phyloP scores from a whole-genome alignment of 805 yeast genomes.

The Martiniozyma abietophila region DNA sequence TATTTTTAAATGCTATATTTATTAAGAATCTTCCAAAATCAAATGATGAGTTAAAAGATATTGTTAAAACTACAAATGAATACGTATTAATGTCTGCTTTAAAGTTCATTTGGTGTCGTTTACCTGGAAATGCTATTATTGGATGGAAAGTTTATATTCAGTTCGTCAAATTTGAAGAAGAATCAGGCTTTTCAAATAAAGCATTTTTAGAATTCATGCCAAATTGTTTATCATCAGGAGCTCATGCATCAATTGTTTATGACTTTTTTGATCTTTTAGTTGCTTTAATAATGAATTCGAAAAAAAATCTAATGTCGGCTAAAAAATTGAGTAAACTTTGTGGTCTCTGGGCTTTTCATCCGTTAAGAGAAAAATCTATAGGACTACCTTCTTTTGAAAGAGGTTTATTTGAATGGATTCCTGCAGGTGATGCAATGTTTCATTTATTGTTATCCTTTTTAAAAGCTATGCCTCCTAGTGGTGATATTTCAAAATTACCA shows the following conservation, averaged over 20 bases:
- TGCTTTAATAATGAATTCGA: slow-evolving; percentile 69
- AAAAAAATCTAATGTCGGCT: slow-evolving; percentile 69
- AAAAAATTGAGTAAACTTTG: slow-evolving; percentile 74
- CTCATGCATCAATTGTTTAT: slow-evolving; percentile 84
- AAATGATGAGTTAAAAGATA: slow-evolving; percentile 30
- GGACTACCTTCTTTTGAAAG: slow-evolving; percentile 43
- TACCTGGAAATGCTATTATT: slow-evolving; percentile 69
- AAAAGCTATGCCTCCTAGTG: slow-evolving; percentile 64
- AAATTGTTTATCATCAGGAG: slow-evolving; percentile 68
- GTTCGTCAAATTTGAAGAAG: slow-evolving; percentile 56
- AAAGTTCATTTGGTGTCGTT: slow-evolving; percentile 80
- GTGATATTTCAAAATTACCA: slow-evolving; percentile 48
- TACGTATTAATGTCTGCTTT: slow-evolving; percentile 64
- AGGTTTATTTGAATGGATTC: slow-evolving; percentile 69
- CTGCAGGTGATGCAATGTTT: slow-evolving; percentile 78
- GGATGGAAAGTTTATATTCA: slow-evolving; percentile 80
- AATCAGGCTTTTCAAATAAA: slow-evolving; percentile 55
- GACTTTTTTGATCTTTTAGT: slow-evolving; percentile 79
- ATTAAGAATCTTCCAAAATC: slow-evolving; percentile 36
- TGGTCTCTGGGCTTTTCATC: slow-evolving; percentile 77
- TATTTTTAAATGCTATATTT: slow-evolving; percentile 48
- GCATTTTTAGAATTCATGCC: slow-evolving; percentile 83
- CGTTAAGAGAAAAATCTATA: slow-evolving; percentile 27
- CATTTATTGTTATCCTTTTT: slow-evolving; percentile 71
- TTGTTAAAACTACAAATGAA: slow-evolving; percentile 48